These are phyloP conservation scores for Ilex aquifolium DNA, from an alignment of 257 asterid species.

Conservation along the genomic window DNA sequence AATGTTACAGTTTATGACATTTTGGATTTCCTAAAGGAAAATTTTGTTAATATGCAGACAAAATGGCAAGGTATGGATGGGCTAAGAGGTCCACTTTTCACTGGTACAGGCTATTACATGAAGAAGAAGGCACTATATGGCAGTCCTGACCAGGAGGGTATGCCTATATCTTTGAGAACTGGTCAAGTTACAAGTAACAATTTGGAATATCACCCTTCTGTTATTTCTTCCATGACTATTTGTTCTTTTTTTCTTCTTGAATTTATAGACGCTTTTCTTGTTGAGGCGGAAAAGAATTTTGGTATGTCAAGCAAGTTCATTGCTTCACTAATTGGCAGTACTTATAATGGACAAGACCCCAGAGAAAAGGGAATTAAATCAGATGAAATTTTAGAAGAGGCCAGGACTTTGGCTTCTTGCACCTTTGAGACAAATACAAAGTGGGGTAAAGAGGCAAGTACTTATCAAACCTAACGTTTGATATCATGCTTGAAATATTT, in stretches of 20 bases:
- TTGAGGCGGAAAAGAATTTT: slow-evolving; percentile 37
- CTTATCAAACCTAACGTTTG: neutral
- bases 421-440: slow-evolving; percentile 53
- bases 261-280: slow-evolving; percentile 41
- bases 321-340: slow-evolving; percentile 36
- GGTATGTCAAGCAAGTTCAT: slow-evolving; percentile 46
- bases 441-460: slow-evolving; percentile 78
- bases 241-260: neutral
- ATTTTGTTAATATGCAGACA: too few relatives aligned
- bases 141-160: slow-evolving; percentile 47
- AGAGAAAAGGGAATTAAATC: slow-evolving; percentile 1
- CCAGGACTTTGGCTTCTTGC: slow-evolving; percentile 61
- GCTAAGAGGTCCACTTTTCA: slow-evolving; percentile 49
- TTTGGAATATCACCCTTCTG: too few relatives aligned
- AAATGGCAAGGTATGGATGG: slow-evolving; percentile 95
- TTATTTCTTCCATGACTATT: too few relatives aligned
- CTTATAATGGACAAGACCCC: slow-evolving; percentile 12
- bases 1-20: neutral
- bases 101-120: slow-evolving; percentile 74
- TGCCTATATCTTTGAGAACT: too few relatives aligned
- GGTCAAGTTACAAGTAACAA: too few relatives aligned
- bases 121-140: slow-evolving; percentile 57
- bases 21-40: too few relatives aligned
- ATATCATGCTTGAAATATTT: too few relatives aligned
- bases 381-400: slow-evolving; percentile 42